Evolutionary conservation across 2,329 filamentous ascomycete species (phyloP).

Genomic region (Aspergillus pseudonomiae): DNA sequence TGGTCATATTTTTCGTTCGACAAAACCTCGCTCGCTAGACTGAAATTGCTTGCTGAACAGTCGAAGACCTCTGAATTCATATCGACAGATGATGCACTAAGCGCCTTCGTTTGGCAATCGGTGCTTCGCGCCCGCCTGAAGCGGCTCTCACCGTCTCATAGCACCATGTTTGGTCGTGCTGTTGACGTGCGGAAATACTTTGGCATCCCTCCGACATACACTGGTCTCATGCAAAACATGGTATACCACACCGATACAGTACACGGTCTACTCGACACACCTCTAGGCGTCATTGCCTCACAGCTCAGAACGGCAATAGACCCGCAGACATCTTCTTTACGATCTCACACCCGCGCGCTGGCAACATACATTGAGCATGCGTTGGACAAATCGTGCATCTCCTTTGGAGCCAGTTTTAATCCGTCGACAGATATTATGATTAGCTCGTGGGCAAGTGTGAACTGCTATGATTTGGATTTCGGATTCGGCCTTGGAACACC

Average conservation of each 20-base stretch:
- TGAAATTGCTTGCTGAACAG: conserved; percentile 46
- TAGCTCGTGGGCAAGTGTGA: conserved; percentile 58
- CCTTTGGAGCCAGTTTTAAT: conserved; percentile 33
- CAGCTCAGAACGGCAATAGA: conserved; percentile 46
- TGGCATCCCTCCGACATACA: conserved; percentile 48
- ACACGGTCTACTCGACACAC: conserved; percentile 30
- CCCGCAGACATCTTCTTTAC: conserved; percentile 32
- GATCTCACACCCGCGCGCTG: conserved; percentile 43
- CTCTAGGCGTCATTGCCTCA: conserved; percentile 42
- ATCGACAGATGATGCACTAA: conserved; percentile 59
- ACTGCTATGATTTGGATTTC: conserved; percentile 51
- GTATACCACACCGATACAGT: conserved; percentile 42
- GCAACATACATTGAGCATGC: conserved; percentile 42
- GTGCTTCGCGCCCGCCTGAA: conserved; percentile 46
- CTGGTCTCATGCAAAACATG: conserved; percentile 54
- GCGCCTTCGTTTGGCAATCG: conserved; percentile 55
- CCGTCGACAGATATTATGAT: conserved; percentile 52
- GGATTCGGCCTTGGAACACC: conserved; percentile 51
- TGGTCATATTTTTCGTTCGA: conserved; percentile 54
- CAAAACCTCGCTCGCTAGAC: conserved; percentile 34
- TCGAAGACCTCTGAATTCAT: conserved; percentile 37
- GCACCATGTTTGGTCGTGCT: conserved; percentile 50
- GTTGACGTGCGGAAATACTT: conserved; percentile 53
- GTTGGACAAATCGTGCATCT: conserved; percentile 41
- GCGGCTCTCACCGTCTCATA: conserved; percentile 30